Evolutionary conservation across 768 basidiomycete species (phyloP).

Genomic region (Trametes cubensis): DNA sequence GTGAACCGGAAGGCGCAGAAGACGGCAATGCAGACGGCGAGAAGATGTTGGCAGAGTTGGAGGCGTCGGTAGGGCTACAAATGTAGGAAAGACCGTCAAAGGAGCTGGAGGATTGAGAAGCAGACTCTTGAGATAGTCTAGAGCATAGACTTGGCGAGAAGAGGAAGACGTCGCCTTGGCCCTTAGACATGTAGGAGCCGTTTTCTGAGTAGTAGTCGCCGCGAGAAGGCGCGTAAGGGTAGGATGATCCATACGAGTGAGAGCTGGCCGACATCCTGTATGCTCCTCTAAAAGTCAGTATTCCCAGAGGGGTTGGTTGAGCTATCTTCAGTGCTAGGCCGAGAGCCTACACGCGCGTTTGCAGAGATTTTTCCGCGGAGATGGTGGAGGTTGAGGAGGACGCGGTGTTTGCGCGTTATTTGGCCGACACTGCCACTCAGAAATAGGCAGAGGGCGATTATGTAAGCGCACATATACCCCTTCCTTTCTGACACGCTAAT

Average conservation of each 20-base stretch:
- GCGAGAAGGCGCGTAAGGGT: background rate
- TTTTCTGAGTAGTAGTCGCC: conserved; percentile 1
- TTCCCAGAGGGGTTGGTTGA: background rate
- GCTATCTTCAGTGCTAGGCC: background rate
- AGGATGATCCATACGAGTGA: conserved; percentile 5
- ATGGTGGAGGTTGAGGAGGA: conserved; percentile 16
- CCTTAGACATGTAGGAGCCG: conserved; percentile 5
- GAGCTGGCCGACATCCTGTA: background rate
- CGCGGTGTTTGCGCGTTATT: conserved; percentile 33
- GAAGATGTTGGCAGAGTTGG: background rate
- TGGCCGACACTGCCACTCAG: conserved; percentile 19
- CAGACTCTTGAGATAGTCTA: conserved; percentile 6
- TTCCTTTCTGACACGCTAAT: conserved; percentile 22
- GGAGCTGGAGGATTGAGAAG: conserved; percentile 11
- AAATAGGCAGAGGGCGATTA: conserved; percentile 17
- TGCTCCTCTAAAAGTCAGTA: background rate
- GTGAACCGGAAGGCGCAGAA: conserved; percentile 3
- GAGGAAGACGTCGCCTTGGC: conserved; percentile 19
- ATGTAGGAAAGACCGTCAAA: conserved; percentile 20
- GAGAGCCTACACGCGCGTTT: background rate
- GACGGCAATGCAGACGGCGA: conserved; percentile 8
- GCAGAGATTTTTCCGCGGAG: background rate
- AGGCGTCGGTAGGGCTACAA: conserved; percentile 18
- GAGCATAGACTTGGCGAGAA: conserved; percentile 20
- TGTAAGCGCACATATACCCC: conserved; percentile 19